Conservation (phyloP, 2,329 filamentous ascomycete genomes). For the Exophiala aquamarina region DNA sequence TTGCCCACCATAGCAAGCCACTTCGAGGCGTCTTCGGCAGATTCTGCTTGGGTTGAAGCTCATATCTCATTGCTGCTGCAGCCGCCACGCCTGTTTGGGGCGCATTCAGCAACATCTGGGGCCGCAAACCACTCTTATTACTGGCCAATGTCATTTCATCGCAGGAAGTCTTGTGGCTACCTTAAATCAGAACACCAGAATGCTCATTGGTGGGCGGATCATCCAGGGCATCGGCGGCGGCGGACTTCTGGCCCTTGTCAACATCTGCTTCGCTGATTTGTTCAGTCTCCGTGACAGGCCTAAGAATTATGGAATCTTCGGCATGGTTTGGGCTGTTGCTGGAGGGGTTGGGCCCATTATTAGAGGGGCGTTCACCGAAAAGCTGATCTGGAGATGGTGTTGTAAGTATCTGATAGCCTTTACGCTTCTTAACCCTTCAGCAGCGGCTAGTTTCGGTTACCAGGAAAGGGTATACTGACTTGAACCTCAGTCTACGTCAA, state of each 20-base stretch:
- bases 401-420: slow-evolving; percentile 32
- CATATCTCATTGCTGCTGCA: slow-evolving; percentile 68
- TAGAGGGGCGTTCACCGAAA: slow-evolving; percentile 47
- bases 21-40: slow-evolving; percentile 61
- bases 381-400: slow-evolving; percentile 47
- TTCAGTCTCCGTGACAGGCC: slow-evolving; percentile 52
- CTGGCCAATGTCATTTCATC: slow-evolving; percentile 46
- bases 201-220: slow-evolving; percentile 53
- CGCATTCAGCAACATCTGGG: slow-evolving; percentile 57
- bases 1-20: slow-evolving; percentile 27
- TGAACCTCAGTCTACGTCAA: slow-evolving; percentile 47
- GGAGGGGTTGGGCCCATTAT: slow-evolving; percentile 53
- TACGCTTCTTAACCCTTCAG: no score
- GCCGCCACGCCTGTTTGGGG: slow-evolving; percentile 69
- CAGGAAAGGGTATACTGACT: no score
- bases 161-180: slow-evolving; percentile 50
- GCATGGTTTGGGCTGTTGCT: slow-evolving; percentile 54
- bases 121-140: slow-evolving; percentile 54
- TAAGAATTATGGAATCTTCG: slow-evolving; percentile 38
- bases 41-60: slow-evolving; percentile 74
- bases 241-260: slow-evolving; percentile 51
- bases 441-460: no score
- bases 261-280: slow-evolving; percentile 55
- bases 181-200: slow-evolving; percentile 44
- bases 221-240: slow-evolving; percentile 56